Percentiles rank a stretch among this genome's conserved stretches.
Evolutionary conservation across 176 grass and related monocot species (phyloP).

Genomic region (bread wheat (Triticum aestivum)): DNA sequence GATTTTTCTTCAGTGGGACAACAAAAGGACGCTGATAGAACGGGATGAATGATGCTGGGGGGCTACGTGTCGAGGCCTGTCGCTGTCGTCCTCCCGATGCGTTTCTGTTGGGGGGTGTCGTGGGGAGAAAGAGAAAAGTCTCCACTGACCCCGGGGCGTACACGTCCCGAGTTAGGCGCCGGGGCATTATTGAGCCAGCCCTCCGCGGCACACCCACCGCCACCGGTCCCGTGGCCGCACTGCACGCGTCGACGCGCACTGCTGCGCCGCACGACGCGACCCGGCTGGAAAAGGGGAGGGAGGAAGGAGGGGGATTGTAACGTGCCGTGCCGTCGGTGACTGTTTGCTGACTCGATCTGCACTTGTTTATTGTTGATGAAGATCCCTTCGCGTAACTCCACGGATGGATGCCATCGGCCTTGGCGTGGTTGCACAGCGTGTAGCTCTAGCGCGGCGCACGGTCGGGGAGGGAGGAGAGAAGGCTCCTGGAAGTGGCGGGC

Average conservation of each 20-base stretch:
- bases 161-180: conserved; percentile 8
- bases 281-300: too few relatives aligned
- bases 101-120: conserved; percentile 5
- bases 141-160: neutral
- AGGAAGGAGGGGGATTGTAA: neutral
- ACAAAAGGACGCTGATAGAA: neutral
- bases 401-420: neutral
- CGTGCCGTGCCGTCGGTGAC: neutral
- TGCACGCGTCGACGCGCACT: neutral
- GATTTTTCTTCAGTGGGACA: neutral
- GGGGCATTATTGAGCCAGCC: neutral
- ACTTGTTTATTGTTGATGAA: neutral
- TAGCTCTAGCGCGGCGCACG: neutral
- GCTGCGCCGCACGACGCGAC: neutral
- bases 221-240: neutral
- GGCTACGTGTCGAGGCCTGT: neutral
- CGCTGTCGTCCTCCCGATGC: neutral
- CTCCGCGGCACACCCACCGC: neutral
- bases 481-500: conserved; percentile 6
- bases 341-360: conserved; percentile 24
- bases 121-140: neutral
- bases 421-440: neutral
- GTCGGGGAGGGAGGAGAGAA: neutral
- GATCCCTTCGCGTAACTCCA: neutral
- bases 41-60: conserved; percentile 11